Conservation (phyloP, 2,329 filamentous ascomycete genomes). For the Leptographium galeiforme region DNA sequence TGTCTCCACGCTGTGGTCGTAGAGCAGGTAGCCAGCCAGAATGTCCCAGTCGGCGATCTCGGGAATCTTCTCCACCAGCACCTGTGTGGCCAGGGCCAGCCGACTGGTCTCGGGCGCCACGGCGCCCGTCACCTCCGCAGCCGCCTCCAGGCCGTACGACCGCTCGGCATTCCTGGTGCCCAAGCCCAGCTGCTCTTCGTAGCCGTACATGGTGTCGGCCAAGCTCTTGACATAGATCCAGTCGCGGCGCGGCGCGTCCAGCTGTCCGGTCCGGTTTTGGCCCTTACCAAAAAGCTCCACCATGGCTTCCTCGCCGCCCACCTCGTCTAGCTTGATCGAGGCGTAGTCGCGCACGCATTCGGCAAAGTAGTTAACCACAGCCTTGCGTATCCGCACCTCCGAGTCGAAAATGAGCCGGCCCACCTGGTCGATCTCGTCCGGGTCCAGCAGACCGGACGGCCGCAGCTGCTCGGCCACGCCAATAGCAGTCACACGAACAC, state of each 20-base stretch:
- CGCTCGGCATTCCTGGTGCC: conserved; percentile 14
- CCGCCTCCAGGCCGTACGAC: conserved; percentile 20
- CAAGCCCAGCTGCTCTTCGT: conserved; percentile 55
- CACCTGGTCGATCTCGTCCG: conserved; percentile 78
- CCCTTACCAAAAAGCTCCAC: conserved; percentile 60
- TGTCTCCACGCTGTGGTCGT: conserved; percentile 65
- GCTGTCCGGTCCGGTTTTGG: conserved; percentile 53
- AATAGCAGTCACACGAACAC: conserved; percentile 68
- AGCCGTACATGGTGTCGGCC: conserved; percentile 68
- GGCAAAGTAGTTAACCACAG: conserved; percentile 81
- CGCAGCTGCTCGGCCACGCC: conserved; percentile 71
- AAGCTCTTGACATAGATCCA: conserved; percentile 92
- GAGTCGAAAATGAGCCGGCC: conserved; percentile 82
- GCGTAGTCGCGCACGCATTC: conserved; percentile 75
- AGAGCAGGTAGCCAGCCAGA: conserved; percentile 78
- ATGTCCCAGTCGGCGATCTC: conserved; percentile 81
- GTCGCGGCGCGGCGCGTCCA: conserved; percentile 59
- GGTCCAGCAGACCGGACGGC: conserved; percentile 75
- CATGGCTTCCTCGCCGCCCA: conserved; percentile 65
- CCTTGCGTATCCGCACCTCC: conserved; percentile 72
- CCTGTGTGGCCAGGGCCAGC: conserved; percentile 74
- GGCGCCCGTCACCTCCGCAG: conserved; percentile 30
- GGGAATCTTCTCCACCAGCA: conserved; percentile 67
- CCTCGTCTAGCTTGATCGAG: conserved; percentile 65
- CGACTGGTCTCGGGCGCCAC: conserved; percentile 58